Conservation (phyloP, 176 grass and related monocot species). For the Hordeum marinum region DNA sequence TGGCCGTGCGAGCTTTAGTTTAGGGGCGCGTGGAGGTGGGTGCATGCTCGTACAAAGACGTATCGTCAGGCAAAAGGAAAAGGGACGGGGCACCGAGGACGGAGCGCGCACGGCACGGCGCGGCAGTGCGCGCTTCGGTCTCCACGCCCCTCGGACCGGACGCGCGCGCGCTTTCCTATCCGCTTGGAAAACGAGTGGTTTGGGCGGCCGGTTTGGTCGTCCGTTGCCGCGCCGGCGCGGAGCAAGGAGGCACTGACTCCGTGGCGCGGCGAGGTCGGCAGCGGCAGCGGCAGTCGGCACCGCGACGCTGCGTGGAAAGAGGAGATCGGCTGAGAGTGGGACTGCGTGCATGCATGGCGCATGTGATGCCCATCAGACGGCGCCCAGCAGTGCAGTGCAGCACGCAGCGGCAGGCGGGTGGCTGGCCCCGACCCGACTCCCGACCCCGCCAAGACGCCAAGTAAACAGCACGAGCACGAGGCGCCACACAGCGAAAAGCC, state of each 20-base stretch:
- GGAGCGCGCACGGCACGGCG: background rate
- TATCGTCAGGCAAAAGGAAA: background rate
- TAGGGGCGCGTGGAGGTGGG: background rate
- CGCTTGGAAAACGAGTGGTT: background rate
- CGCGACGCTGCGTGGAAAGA: constrained; percentile 12
- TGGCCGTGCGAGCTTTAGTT: background rate
- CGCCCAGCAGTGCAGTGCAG: background rate
- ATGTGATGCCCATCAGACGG: constrained; percentile 23
- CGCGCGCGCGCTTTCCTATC: too few relatives aligned
- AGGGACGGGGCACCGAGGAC: too few relatives aligned
- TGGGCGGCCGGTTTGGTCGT: background rate
- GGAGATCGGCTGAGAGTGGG: background rate
- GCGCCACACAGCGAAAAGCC: background rate
- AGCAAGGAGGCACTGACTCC: background rate
- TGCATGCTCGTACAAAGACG: background rate
- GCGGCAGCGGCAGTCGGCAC: background rate
- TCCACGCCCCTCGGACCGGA: background rate
- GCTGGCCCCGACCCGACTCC: background rate
- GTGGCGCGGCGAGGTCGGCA: background rate
- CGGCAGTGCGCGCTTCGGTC: background rate
- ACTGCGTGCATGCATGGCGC: background rate
- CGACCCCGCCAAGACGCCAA: background rate
- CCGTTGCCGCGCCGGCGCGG: background rate
- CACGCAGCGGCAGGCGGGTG: background rate
- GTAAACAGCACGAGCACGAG: background rate